Percentiles rank a stretch among this genome's conserved stretches.
These are phyloP conservation scores for Sextonia rubra DNA, from an alignment of 164 flowering plant genomes.

Conservation along the genomic window DNA sequence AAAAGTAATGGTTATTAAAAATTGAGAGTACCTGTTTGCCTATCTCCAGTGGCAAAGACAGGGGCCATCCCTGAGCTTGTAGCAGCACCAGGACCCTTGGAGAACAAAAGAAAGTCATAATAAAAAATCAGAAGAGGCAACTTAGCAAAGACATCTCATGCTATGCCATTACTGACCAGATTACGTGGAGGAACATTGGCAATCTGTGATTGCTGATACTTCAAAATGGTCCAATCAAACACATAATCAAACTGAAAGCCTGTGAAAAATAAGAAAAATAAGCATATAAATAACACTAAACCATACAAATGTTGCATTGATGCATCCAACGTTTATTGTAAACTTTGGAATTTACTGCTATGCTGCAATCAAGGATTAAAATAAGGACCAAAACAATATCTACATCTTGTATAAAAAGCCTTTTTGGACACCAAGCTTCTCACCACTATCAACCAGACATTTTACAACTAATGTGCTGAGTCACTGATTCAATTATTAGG, in stretches of 20 bases:
- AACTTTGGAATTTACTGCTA: background rate
- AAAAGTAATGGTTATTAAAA: no score
- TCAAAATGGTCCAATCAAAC: conserved; percentile 88
- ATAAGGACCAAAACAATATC: no score
- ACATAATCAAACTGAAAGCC: conserved; percentile 93
- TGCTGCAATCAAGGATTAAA: background rate
- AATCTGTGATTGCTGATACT: conserved; percentile 84
- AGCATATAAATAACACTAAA: background rate
- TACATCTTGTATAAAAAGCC: no score
- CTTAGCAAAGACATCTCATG: background rate
- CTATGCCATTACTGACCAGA: conserved; percentile 34
- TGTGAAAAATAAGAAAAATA: conserved; percentile 17
- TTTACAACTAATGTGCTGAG: no score
- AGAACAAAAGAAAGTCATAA: conserved; percentile 13
- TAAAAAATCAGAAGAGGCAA: background rate
- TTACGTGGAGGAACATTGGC: conserved; percentile 62
- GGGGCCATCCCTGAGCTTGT: conserved; percentile 66
- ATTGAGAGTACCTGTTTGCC: conserved; percentile 41
- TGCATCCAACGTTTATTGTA: background rate
- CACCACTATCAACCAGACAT: no score
- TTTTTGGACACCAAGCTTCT: no score
- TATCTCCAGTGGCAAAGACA: conserved; percentile 41
- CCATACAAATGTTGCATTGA: background rate
- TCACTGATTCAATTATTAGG: no score
- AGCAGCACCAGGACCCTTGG: conserved; percentile 58